phyloP scores from a whole-genome alignment of 2,329 filamentous ascomycete species.

The Fusarium lyarnte region DNA sequence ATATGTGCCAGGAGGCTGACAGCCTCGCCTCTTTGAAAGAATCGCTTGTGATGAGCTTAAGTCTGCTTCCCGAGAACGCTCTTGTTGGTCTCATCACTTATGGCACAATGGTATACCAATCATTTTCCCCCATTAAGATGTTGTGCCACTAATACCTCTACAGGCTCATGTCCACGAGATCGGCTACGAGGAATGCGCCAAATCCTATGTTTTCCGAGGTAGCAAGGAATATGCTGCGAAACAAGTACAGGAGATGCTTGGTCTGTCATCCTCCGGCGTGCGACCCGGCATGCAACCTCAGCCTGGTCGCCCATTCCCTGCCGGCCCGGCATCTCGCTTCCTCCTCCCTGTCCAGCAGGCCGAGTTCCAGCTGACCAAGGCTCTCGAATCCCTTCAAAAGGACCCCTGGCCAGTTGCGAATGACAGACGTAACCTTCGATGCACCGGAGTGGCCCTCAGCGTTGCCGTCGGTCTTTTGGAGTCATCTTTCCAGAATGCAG shows the following conservation, averaged over 20 bases:
- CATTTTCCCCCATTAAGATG: background rate
- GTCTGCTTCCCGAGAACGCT: slow-evolving; percentile 81
- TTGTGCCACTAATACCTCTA: slow-evolving; percentile 32
- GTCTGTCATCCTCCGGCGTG: slow-evolving; percentile 75
- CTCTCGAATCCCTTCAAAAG: slow-evolving; percentile 92
- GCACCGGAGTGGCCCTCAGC: slow-evolving; percentile 95
- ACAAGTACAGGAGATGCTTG: slow-evolving; percentile 99
- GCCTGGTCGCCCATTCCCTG: slow-evolving; percentile 77
- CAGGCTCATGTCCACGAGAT: slow-evolving; percentile 97
- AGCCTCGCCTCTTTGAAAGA: slow-evolving; percentile 85
- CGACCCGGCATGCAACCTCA: slow-evolving; percentile 80
- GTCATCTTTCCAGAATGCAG: slow-evolving; percentile 94
- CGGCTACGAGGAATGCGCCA: slow-evolving; percentile 96
- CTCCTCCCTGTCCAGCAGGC: slow-evolving; percentile 93
- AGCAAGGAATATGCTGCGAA: slow-evolving; percentile 99
- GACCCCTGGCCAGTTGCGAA: slow-evolving; percentile 98
- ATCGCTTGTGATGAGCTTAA: slow-evolving; percentile 86
- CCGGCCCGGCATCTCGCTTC: slow-evolving; percentile 88
- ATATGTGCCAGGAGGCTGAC: slow-evolving; percentile 89
- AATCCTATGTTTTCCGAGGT: slow-evolving; percentile 97
- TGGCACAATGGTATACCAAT: slow-evolving; percentile 82
- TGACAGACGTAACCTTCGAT: slow-evolving; percentile 88
- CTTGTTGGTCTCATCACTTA: slow-evolving; percentile 86
- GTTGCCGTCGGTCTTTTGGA: slow-evolving; percentile 93
- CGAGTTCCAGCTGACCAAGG: slow-evolving; percentile 97